phyloP scores from a whole-genome alignment of 148 eudicot species.

The Fallopia convolvulus region DNA sequence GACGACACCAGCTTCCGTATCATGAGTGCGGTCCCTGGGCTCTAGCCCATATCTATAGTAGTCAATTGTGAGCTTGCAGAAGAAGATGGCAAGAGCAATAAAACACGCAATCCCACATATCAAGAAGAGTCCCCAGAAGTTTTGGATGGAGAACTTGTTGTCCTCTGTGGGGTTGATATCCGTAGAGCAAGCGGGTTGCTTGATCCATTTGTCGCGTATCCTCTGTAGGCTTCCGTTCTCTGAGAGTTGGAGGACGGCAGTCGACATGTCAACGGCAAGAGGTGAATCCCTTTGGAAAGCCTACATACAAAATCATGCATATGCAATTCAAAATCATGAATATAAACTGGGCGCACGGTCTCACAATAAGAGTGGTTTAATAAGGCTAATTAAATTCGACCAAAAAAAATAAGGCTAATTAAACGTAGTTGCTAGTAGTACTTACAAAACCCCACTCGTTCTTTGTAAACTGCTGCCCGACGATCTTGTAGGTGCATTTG shows the following conservation, averaged over 20 bases:
- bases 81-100: constrained; percentile 43
- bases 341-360: no score
- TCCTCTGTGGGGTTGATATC: constrained; percentile 31
- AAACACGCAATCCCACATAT: constrained; percentile 70
- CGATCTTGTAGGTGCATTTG: constrained; percentile 43
- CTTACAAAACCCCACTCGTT: constrained; percentile 98
- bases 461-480: constrained; percentile 79
- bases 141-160: constrained; percentile 50
- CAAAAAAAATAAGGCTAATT: no score
- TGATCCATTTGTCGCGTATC: constrained; percentile 81
- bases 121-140: constrained; percentile 94
- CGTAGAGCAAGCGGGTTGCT: constrained; percentile 32
- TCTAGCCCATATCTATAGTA: constrained; percentile 39
- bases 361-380: no score
- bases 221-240: constrained; percentile 70
- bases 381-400: no score
- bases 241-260: constrained; percentile 67
- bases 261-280: constrained; percentile 67
- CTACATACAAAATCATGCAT: constrained; percentile 3
- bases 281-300: constrained; percentile 77
- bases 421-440: background rate
- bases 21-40: background rate
- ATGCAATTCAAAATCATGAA: no score
- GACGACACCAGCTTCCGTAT: background rate
- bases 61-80: constrained; percentile 45